phyloP scores from a whole-genome alignment of 768 basidiomycete genomes.

The Suillus subaureus region DNA sequence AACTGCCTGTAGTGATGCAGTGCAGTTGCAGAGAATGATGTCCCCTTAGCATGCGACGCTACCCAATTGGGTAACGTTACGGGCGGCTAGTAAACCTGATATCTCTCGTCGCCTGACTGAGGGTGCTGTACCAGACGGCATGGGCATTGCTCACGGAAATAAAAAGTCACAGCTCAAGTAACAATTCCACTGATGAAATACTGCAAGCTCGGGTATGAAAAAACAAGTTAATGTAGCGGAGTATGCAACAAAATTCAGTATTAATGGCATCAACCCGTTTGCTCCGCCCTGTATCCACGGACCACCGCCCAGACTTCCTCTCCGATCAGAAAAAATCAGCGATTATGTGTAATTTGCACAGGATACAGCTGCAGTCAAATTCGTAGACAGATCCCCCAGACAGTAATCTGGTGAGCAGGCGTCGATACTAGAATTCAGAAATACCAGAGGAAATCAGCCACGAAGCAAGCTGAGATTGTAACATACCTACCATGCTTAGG shows the following conservation, averaged over 20 bases:
- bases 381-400: not conserved
- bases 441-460: not conserved
- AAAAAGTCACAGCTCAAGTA: not conserved
- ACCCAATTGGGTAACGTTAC: constrained; percentile 17
- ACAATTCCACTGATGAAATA: not conserved
- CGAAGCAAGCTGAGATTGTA: not conserved
- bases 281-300: not conserved
- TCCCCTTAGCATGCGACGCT: constrained; percentile 8
- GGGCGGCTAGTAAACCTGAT: not conserved
- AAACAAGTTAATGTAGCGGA: constrained; percentile 1
- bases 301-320: not conserved
- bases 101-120: not conserved
- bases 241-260: constrained; percentile 4
- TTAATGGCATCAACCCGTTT: not conserved
- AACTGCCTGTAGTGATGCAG: constrained; percentile 17
- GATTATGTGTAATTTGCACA: not conserved
- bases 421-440: not conserved
- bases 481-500: constrained; percentile 4
- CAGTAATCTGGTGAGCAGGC: not conserved
- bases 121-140: not conserved
- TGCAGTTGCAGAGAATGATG: constrained; percentile 8
- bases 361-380: not conserved
- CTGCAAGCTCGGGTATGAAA: not conserved
- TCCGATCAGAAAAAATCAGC: not conserved
- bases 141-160: constrained; percentile 1